Percentiles rank a stretch among this genome's conserved stretches.
phyloP scores from a whole-genome alignment of 1,284 basidiomycete species.

The Laetiporus sulphureus region DNA sequence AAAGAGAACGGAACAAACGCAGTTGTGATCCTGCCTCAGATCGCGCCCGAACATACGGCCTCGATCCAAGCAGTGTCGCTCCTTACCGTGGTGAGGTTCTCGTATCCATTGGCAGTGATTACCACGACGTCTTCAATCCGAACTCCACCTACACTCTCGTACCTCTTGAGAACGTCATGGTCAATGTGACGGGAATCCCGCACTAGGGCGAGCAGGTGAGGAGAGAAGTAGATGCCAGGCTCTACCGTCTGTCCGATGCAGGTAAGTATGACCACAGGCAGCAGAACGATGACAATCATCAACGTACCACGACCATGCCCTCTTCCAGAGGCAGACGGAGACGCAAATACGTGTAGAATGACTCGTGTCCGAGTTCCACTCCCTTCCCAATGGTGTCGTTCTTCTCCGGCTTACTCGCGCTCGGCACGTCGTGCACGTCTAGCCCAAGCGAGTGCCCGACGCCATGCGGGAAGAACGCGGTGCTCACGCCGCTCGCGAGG shows the following conservation, averaged over 20 bases:
- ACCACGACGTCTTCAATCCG: conserved; percentile 86
- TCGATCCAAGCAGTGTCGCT: conserved; percentile 80
- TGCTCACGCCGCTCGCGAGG: conserved; percentile 66
- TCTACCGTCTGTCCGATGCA: conserved; percentile 48
- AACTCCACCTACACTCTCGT: conserved; percentile 80
- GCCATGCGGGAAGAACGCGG: conserved; percentile 90
- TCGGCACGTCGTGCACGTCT: conserved; percentile 84
- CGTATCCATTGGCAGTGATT: conserved; percentile 58
- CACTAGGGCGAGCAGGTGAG: conserved; percentile 66
- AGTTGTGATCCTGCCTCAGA: conserved; percentile 22
- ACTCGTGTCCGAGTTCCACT: conserved; percentile 42
- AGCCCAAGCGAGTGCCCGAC: conserved; percentile 84
- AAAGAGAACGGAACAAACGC: no score
- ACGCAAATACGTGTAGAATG: conserved; percentile 74
- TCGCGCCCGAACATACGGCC: conserved; percentile 60
- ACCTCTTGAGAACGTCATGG: conserved; percentile 61
- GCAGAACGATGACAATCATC: not conserved
- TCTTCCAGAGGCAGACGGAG: conserved; percentile 63
- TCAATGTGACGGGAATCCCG: conserved; percentile 67
- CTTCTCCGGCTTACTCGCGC: conserved; percentile 56
- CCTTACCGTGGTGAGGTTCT: conserved; percentile 76
- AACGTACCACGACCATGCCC: conserved; percentile 79
- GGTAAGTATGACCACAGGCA: not conserved
- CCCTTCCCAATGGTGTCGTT: conserved; percentile 44
- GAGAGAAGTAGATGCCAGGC: conserved; percentile 84